These are phyloP conservation scores for Pseudonitzschia delicatissima DNA, from an alignment of 108 stramenopile species.

Conservation along the genomic window DNA sequence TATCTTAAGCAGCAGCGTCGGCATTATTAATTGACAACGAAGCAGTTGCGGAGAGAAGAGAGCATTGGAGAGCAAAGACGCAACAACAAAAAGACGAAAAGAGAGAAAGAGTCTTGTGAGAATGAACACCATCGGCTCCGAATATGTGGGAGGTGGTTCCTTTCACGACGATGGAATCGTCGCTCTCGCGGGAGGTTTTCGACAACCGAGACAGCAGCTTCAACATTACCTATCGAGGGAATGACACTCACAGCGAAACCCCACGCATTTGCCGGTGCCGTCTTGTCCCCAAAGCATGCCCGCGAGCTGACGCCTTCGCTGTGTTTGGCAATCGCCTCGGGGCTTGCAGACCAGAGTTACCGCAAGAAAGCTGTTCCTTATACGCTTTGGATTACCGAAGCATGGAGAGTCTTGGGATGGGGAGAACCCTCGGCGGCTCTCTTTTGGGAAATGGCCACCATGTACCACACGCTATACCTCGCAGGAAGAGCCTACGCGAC, in stretches of 20 bases:
- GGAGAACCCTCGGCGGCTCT: slow-evolving; percentile 86
- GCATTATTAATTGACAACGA: too few relatives aligned
- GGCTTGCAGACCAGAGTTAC: slow-evolving; percentile 53
- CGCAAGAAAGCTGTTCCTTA: slow-evolving; percentile 65
- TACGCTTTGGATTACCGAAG: slow-evolving; percentile 87
- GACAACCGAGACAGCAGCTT: background rate
- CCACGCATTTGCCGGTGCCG: slow-evolving; percentile 78
- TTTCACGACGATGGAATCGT: background rate
- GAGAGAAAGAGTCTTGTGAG: background rate
- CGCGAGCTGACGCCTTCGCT: slow-evolving; percentile 54
- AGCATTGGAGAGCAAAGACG: background rate
- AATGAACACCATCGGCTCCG: background rate
- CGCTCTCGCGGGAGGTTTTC: background rate
- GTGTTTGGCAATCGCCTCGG: slow-evolving; percentile 59
- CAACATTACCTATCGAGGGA: slow-evolving; percentile 3
- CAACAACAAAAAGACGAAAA: background rate
- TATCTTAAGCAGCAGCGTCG: too few relatives aligned
- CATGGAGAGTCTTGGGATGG: slow-evolving; percentile 87
- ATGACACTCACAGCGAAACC: slow-evolving; percentile 72
- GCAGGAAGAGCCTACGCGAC: slow-evolving; percentile 50
- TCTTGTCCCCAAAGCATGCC: slow-evolving; percentile 79
- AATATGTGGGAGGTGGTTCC: background rate
- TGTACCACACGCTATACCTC: slow-evolving; percentile 86
- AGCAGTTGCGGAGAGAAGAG: too few relatives aligned
- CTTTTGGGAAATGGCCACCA: slow-evolving; percentile 96